Evolutionary conservation across 345 rosid genomes (phyloP), one percentile per base, ranked within the genome.

Genomic region (Melaleuca quinquenervia): DNA sequence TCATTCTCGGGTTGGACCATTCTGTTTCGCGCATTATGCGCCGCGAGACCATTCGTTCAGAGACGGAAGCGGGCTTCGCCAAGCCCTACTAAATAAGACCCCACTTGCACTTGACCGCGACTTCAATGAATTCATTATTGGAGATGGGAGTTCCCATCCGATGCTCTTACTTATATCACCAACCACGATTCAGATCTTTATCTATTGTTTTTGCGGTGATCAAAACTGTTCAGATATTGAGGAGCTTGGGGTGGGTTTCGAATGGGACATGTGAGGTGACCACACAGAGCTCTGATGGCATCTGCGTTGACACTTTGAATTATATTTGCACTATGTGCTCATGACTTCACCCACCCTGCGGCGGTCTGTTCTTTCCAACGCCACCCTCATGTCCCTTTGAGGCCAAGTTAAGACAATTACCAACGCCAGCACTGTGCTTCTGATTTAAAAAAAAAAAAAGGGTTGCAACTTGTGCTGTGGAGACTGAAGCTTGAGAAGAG

Each of bases 301-400:
- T 70, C 78, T 70, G 78, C 45, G 18, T 32, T 18, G 78, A 70
- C 84, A 2, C 52, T 87, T 86, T 41, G 41, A 41, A 49, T 64
- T 86, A 88, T 84, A 70, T 16, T 54, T 70, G 45, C 78, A 32
- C 22, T 32, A 16, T 32, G 78, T 70, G 44, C 70, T 64, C 90
- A 60, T 80, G 88, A 87, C 91, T 86, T 90, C 86, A 85, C 86
- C 36, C 88, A 85, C 86, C 2, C 26, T 21, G 32, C 91, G 52
- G 32, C 91, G 52, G 82, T 87, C 50, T 44, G 36, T 29, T 50
- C 32, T 58, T 84, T 85, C 88, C 88, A 89, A 87, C 89, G 58
- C 88, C 91, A 83, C 90, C 91, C 90, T 91, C 90, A 86, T 89
- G 85, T 89, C 87, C 78, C 91, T 91, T 91, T 88, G 90, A 26